Conservation (phyloP, 495 filamentous ascomycete species). For the Penicillium turbatum region DNA sequence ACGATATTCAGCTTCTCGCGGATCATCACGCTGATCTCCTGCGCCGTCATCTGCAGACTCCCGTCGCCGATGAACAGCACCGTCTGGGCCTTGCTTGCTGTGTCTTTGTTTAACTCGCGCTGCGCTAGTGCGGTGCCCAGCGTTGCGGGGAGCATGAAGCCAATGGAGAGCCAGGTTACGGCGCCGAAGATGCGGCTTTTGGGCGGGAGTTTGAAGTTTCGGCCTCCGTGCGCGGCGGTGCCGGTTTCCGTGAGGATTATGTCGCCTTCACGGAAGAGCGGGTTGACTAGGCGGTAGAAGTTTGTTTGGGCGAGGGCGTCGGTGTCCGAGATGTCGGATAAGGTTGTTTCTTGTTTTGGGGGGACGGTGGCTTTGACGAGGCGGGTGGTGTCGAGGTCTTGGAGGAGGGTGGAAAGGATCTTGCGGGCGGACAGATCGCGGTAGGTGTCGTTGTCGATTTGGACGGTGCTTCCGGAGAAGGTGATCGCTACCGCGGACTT, state of each 20-base stretch:
- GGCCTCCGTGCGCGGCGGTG: slow-evolving; percentile 33
- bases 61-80: slow-evolving; percentile 83
- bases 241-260: slow-evolving; percentile 42
- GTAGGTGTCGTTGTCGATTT: slow-evolving; percentile 27
- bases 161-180: slow-evolving; percentile 43
- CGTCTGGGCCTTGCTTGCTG: slow-evolving; percentile 24
- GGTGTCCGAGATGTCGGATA: slow-evolving; percentile 11
- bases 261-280: slow-evolving; percentile 33
- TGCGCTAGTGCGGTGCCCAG: slow-evolving; percentile 48
- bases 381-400: slow-evolving; percentile 19
- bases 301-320: slow-evolving; percentile 26
- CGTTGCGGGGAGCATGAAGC: slow-evolving; percentile 47
- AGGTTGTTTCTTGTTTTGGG: slow-evolving; percentile 8
- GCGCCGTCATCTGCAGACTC: slow-evolving; percentile 71
- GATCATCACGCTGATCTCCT: slow-evolving; percentile 76
- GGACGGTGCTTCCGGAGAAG: slow-evolving; percentile 27
- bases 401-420: slow-evolving; percentile 19
- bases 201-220: slow-evolving; percentile 27
- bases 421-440: slow-evolving; percentile 19
- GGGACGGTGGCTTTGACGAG: slow-evolving; percentile 15
- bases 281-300: slow-evolving; percentile 31
- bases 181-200: slow-evolving; percentile 31
- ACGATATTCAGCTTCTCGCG: slow-evolving; percentile 62
- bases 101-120: slow-evolving; percentile 26
- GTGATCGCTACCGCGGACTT: slow-evolving; percentile 24